Base-by-base conservation (phyloP, 2,329 filamentous ascomycete genomes). In the Coniochaeta sp. region DNA sequence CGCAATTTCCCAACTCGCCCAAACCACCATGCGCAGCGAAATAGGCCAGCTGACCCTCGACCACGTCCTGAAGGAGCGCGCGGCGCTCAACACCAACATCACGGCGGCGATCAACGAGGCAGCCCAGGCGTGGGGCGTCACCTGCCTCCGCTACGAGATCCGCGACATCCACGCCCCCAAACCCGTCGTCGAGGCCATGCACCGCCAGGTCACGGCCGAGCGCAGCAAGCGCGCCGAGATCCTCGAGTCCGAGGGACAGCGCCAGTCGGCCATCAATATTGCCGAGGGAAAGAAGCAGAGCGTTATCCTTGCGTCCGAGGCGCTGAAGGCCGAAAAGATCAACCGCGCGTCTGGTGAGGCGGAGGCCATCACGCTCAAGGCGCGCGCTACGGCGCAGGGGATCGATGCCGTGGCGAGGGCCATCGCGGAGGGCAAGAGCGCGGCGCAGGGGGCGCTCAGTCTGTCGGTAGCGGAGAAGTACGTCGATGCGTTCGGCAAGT, bases 41-140 rank as follows among this genome's bases (percentile, higher is more conserved):
- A 99, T 99, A 63, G 94, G 94, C 58, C 94, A 97, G 71, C 79
- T 99, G 54, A 89, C 90, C 1, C 87, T 99, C 61, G 94, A 99
- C 71, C 92, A 99, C 71, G 94, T 99, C 42, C 81, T 99, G 53
- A 97, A 97, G 69, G 94, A 99, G 77, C 90, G 94, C 57, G 90
- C 91, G 3, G 89, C 91, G 18, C 85, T 99, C 60, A 99, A 99
- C 76, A 91, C 84, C 58, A 97, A 99, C 73, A 99, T 99, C 67
- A 97, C 94, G n/a, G 86, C 89, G 52, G 92, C 94, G 38, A 97
- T 99, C 78, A 99, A 99, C 69, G 92, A 97, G 69, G 94, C 94
- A 1, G 92, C 94, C 4, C 87, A 95, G 63, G 92, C 92, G 51
- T 99, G 94, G 94, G 94, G 94, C 54, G 90, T 99, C 18, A 89